These are phyloP conservation scores for Caryopteris hybrid DNA, from an alignment of 305 asterid genomes.

Conservation along the genomic window DNA sequence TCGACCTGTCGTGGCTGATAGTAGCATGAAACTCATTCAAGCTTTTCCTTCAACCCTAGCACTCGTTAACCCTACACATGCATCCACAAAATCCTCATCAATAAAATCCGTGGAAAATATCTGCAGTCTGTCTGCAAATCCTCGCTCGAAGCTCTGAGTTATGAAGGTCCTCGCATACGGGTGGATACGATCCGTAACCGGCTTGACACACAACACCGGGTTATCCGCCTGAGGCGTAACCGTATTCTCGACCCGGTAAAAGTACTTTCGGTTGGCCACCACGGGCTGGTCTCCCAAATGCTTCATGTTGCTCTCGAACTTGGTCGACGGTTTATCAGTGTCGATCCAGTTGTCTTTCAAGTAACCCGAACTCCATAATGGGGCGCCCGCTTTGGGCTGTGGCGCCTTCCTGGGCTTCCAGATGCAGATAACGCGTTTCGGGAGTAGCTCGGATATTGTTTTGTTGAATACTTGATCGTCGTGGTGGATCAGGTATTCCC, in stretches of 20 bases:
- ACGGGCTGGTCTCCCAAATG: slow-evolving; percentile 62
- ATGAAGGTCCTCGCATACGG: slow-evolving; percentile 69
- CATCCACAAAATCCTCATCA: slow-evolving; percentile 79
- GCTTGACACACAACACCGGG: slow-evolving; percentile 75
- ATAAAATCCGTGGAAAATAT: slow-evolving; percentile 79
- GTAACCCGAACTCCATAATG: slow-evolving; percentile 68
- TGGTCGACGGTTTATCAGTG: slow-evolving; percentile 82
- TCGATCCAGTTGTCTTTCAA: slow-evolving; percentile 85
- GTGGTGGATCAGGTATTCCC: slow-evolving; percentile 57
- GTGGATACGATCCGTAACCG: slow-evolving; percentile 74
- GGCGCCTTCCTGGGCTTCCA: slow-evolving; percentile 84
- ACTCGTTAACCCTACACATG: slow-evolving; percentile 61
- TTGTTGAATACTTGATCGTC: slow-evolving; percentile 61
- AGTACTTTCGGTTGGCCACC: slow-evolving; percentile 48
- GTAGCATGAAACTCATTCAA: background rate
- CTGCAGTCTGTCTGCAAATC: slow-evolving; percentile 62
- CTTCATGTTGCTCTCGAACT: slow-evolving; percentile 83
- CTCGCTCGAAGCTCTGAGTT: slow-evolving; percentile 39
- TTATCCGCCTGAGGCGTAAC: slow-evolving; percentile 95
- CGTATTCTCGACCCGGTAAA: slow-evolving; percentile 95
- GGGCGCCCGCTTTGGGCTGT: slow-evolving; percentile 53
- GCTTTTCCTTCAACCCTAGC: slow-evolving; percentile 53
- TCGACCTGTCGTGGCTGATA: background rate
- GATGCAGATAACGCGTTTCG: slow-evolving; percentile 69
- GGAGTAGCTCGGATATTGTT: slow-evolving; percentile 60